Base-by-base conservation (phyloP, 805 yeast species). In the Danielozyma ontarioensis region DNA sequence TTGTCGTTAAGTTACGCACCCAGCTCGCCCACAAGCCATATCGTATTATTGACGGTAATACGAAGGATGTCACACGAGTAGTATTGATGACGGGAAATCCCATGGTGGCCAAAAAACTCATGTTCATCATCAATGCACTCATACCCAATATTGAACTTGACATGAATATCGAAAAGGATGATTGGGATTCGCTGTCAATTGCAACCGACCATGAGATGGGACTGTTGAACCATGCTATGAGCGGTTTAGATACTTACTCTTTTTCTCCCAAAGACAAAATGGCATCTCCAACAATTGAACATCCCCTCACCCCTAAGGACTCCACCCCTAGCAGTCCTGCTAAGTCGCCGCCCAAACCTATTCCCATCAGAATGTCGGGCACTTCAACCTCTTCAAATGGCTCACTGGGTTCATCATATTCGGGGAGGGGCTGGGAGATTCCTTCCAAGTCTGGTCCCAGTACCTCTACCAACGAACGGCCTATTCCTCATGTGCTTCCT, bases 81-180 rank as follows among this genome's bases (percentile, higher is more conserved):
- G 76, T 76, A 1, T 61, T 77, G 3, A 66, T 76, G 71, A 76
- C 83, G 0, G 72, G 78, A 12, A 77, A 77, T 45, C 74, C 78
- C 23, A 70, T 70, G 5, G 78, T 77, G 7, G 80, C 82, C 1
- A 78, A 76, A 44, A 76, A 76, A 46, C 54, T 77, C 34, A 58
- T 76, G 0, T 76, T 74, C 35, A 70, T 77, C 5, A 40, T 77
- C 6, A 65, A 74, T 33, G 81, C 76, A 0, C 37, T 77, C 17
- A 51, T 77, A 13, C 70, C 74, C 1, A 64, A 65, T 41, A 59
- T 10, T 10, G 8, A 6, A 10, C 22, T 19, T 10, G 8, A 6
- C 22, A 10, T 10, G 8, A 19, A 19, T 10, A 6, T 19, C 22
- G 22, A 19, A 10, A 10, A 6, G 22, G 22, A 19, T 10, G 22